phyloP scores from a whole-genome alignment of 495 filamentous ascomycete genomes.

The Aspergillus olivimuriae region DNA sequence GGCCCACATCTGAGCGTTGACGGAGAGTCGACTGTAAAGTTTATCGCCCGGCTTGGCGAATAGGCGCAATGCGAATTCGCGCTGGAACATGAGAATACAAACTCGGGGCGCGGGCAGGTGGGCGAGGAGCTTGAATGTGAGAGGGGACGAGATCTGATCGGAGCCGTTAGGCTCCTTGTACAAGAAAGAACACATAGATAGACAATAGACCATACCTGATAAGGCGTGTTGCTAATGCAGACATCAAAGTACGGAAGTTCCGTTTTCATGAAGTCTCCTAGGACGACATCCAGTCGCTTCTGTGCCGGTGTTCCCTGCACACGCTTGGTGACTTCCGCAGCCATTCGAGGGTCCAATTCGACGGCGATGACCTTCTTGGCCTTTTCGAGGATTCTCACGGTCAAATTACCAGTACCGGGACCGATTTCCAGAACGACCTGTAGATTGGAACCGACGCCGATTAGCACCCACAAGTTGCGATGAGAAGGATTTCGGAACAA shows the following conservation, averaged over 20 bases:
- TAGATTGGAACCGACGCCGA: background rate
- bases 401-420: constrained; percentile 81
- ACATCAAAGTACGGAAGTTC: constrained; percentile 84
- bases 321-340: constrained; percentile 90
- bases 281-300: constrained; percentile 73
- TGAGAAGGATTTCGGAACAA: background rate
- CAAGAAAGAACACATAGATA: constrained; percentile 2
- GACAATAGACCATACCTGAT: constrained; percentile 47
- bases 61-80: constrained; percentile 70
- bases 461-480: background rate
- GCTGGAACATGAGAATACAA: constrained; percentile 79
- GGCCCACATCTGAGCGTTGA: constrained; percentile 94
- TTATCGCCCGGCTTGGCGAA: constrained; percentile 73
- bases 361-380: constrained; percentile 84
- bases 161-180: constrained; percentile 1
- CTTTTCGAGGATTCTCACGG: constrained; percentile 79
- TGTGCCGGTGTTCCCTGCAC: constrained; percentile 79
- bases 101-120: constrained; percentile 67
- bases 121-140: constrained; percentile 83
- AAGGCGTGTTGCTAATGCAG: constrained; percentile 91
- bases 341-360: constrained; percentile 94
- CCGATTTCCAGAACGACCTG: constrained; percentile 67
- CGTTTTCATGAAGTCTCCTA: constrained; percentile 92
- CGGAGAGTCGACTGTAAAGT: constrained; percentile 78
- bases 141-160: constrained; percentile 72